Conservation (phyloP, 2,329 filamentous ascomycete species). For the Aspergillus pseudonomiae region DNA sequence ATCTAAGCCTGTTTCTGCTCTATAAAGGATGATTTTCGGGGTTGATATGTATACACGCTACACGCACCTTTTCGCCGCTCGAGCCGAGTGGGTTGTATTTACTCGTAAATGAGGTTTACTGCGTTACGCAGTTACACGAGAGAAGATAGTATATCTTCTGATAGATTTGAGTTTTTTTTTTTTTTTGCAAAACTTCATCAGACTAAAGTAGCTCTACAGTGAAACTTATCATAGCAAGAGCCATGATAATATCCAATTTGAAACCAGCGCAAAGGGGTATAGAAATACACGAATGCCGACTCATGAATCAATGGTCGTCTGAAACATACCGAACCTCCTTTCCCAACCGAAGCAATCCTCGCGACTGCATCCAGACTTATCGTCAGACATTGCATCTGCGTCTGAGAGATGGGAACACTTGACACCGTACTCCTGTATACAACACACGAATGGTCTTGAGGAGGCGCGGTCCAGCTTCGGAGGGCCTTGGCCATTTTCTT, state of each 20-base stretch:
- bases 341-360: slow-evolving; percentile 57
- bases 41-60: slow-evolving; percentile 1
- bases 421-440: slow-evolving; percentile 71
- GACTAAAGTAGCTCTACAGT: neutral
- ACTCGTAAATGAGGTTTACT: neutral
- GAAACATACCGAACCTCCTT: slow-evolving; percentile 66
- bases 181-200: neutral
- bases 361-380: slow-evolving; percentile 42
- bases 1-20: neutral
- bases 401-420: slow-evolving; percentile 35
- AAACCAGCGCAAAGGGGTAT: slow-evolving; percentile 2
- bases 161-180: neutral
- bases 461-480: slow-evolving; percentile 35
- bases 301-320: slow-evolving; percentile 58
- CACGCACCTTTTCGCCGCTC: neutral
- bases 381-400: slow-evolving; percentile 34
- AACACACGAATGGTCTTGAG: slow-evolving; percentile 69
- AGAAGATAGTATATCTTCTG: neutral
- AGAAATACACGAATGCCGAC: neutral
- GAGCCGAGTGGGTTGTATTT: neutral
- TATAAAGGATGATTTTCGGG: slow-evolving; percentile 2
- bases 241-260: neutral
- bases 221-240: neutral
- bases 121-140: neutral
- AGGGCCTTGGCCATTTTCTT: slow-evolving; percentile 23